phyloP scores from a whole-genome alignment of 23 red algal genomes.

The Chondrus crispus region DNA sequence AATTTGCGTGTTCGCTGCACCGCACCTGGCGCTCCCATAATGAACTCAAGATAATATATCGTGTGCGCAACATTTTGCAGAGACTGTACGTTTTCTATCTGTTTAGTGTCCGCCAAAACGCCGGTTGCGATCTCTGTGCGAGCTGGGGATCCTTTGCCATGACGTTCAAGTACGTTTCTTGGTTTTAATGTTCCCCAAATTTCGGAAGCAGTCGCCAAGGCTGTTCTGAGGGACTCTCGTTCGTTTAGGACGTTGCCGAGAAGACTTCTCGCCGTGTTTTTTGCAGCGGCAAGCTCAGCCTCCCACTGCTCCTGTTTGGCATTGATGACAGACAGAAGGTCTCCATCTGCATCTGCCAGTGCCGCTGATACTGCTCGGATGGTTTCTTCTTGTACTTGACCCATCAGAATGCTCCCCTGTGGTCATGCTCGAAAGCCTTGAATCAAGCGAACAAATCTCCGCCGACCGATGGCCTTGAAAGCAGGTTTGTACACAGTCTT shows the following conservation, averaged over 20 bases:
- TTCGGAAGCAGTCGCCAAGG: conserved; percentile 29
- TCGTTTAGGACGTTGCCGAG: conserved; percentile 42
- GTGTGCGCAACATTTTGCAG: conserved; percentile 61
- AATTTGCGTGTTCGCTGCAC: conserved; percentile 1
- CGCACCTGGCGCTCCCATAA: conserved; percentile 19
- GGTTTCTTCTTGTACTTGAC: conserved; percentile 27
- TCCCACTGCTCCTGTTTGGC: conserved; percentile 42
- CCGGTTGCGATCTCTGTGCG: background rate
- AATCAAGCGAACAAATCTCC: no score
- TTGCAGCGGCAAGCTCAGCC: conserved; percentile 12
- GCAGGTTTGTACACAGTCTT: no score
- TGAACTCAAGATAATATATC: conserved; percentile 41
- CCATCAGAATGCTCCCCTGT: conserved; percentile 18
- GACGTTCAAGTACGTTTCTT: no score
- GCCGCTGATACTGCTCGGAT: conserved; percentile 30
- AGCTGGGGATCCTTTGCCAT: no score
- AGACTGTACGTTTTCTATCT: conserved; percentile 5
- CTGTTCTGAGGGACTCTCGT: conserved; percentile 29
- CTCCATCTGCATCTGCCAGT: conserved; percentile 2
- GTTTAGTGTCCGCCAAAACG: conserved; percentile 4
- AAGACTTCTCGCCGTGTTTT: conserved; percentile 20
- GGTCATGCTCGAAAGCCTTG: no score
- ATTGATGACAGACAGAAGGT: conserved; percentile 41
- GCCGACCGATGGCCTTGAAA: no score
- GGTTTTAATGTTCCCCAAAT: conserved; percentile 41